These are phyloP conservation scores for Yamadazyma membranifaciens DNA, from an alignment of 1,139 yeast species.

Conservation along the genomic window DNA sequence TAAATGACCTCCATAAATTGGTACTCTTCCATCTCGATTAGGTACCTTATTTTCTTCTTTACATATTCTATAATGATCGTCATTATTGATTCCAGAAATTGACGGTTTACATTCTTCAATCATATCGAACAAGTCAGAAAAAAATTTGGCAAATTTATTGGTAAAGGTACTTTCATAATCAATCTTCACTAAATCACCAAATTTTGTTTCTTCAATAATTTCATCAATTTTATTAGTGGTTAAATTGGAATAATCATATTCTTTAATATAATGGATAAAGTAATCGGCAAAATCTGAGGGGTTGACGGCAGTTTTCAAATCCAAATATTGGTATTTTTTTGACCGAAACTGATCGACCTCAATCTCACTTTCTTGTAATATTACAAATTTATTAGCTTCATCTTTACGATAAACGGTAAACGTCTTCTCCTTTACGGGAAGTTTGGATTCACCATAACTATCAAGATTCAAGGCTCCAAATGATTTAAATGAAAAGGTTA, in stretches of 20 bases:
- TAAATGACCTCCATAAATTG: slow-evolving; percentile 35
- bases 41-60: slow-evolving; percentile 19
- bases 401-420: slow-evolving; percentile 9
- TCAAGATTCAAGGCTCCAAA: neutral
- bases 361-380: slow-evolving; percentile 6
- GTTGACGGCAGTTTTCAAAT: slow-evolving; percentile 2
- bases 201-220: slow-evolving; percentile 16
- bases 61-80: slow-evolving; percentile 26
- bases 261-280: slow-evolving; percentile 12
- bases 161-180: slow-evolving; percentile 21
- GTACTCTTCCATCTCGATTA: slow-evolving; percentile 26
- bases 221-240: slow-evolving; percentile 8
- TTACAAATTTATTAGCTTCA: slow-evolving; percentile 5
- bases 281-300: slow-evolving; percentile 13
- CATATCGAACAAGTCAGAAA: slow-evolving; percentile 17
- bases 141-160: slow-evolving; percentile 17
- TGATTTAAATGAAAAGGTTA: neutral
- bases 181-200: slow-evolving; percentile 13
- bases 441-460: neutral
- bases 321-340: slow-evolving; percentile 4
- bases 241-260: slow-evolving; percentile 18
- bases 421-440: neutral
- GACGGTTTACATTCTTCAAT: slow-evolving; percentile 24
- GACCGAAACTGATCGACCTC: neutral
- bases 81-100: slow-evolving; percentile 23